Percentiles rank a stretch among this genome's conserved stretches.
Conservation (phyloP, 208 protist genomes). For the Acanthamoeba divionensis region DNA sequence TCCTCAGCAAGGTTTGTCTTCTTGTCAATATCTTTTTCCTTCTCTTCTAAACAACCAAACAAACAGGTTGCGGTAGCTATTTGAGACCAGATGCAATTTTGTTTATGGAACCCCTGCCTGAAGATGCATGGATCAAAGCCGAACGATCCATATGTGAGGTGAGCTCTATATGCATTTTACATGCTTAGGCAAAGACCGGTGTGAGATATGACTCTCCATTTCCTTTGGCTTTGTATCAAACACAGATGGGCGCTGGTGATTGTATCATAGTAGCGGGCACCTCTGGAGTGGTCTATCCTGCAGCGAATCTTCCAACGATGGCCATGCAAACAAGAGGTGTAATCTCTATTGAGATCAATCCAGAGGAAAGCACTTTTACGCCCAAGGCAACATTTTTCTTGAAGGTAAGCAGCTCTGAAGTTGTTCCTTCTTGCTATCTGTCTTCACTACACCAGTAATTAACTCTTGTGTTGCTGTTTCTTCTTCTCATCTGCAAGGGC, state of each 20-base stretch:
- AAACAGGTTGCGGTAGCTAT: constrained; percentile 21
- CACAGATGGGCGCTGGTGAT: neutral
- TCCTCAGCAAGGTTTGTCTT: neutral
- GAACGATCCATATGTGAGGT: neutral
- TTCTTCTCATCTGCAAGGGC: too few relatives aligned
- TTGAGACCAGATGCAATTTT: neutral
- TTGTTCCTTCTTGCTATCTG: too few relatives aligned
- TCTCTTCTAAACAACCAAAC: too few relatives aligned
- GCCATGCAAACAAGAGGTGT: neutral
- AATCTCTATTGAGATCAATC: constrained; percentile 23
- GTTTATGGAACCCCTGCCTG: constrained; percentile 26
- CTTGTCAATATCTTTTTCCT: too few relatives aligned
- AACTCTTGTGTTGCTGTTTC: too few relatives aligned
- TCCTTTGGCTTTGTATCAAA: neutral
- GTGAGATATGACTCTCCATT: neutral
- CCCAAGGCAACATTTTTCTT: neutral
- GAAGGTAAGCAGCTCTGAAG: too few relatives aligned
- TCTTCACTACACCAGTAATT: too few relatives aligned
- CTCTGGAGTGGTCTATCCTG: constrained; percentile 36
- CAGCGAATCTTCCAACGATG: neutral
- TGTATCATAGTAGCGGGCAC: constrained; percentile 26
- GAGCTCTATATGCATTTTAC: neutral
- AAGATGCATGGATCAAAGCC: neutral
- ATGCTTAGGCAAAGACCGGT: neutral
- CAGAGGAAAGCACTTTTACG: neutral